Conservation (phyloP, 176 grass and related monocot species). For the Triticum timopheevii region DNA sequence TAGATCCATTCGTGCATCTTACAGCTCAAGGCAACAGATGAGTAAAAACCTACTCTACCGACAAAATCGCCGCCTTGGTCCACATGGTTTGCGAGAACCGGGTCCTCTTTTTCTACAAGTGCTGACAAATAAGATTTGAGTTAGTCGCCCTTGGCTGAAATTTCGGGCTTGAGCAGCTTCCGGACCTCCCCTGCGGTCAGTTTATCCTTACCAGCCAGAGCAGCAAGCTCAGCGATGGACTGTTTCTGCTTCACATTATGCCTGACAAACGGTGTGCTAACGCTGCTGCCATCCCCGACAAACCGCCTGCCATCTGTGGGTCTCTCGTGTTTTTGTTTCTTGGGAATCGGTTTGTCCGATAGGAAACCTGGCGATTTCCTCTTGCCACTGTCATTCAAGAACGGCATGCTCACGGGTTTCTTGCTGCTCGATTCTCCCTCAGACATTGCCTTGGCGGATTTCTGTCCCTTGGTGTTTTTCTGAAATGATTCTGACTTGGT, state of each 20-base stretch:
- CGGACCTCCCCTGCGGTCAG: constrained; percentile 63
- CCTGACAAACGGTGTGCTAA: constrained; percentile 46
- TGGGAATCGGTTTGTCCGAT: constrained; percentile 36
- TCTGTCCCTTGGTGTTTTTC: constrained; percentile 34
- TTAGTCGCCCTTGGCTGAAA: constrained; percentile 38
- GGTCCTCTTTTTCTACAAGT: constrained; percentile 9
- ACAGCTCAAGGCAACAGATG: constrained; percentile 11
- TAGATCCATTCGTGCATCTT: constrained; percentile 9
- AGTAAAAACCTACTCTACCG: neutral
- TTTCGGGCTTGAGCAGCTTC: constrained; percentile 61
- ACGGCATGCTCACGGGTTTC: constrained; percentile 10
- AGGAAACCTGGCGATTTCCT: constrained; percentile 49
- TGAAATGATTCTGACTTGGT: constrained; percentile 21
- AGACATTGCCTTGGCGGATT: constrained; percentile 21
- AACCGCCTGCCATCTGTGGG: constrained; percentile 30
- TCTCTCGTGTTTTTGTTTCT: constrained; percentile 35
- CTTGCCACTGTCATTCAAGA: constrained; percentile 47
- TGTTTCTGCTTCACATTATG: constrained; percentile 43
- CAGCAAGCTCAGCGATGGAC: neutral
- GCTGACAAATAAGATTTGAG: neutral
- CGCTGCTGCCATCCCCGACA: constrained; percentile 29
- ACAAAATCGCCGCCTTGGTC: constrained; percentile 36
- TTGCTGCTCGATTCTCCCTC: constrained; percentile 35
- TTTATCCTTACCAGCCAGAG: constrained; percentile 74
- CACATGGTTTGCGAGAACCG: constrained; percentile 11